Conservation (phyloP, 164 flowering plant genomes). For the Kingdonia uniflora region DNA sequence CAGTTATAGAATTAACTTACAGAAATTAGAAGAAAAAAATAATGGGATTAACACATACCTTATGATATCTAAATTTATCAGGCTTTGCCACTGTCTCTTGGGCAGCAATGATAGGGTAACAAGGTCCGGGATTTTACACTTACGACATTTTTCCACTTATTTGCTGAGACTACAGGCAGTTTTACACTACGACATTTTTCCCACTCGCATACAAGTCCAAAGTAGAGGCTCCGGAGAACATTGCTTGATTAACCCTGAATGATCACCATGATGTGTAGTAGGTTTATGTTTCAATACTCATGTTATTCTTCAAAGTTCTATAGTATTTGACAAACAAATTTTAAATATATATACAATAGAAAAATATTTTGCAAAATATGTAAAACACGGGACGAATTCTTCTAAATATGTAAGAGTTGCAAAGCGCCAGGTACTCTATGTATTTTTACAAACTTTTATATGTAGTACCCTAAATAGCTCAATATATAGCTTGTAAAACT, state of each 20-base stretch:
- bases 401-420: too few species aligned
- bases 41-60: conserved; percentile 28
- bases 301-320: too few species aligned
- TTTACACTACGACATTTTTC: conserved; percentile 53
- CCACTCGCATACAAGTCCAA: conserved; percentile 67
- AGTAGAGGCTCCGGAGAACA: conserved; percentile 72
- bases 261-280: background rate
- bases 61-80: conserved; percentile 83
- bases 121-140: conserved; percentile 62
- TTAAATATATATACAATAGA: too few species aligned
- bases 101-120: conserved; percentile 94
- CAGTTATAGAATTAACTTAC: background rate
- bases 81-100: conserved; percentile 94
- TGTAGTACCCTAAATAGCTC: too few species aligned
- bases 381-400: too few species aligned
- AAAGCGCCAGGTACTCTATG: too few species aligned
- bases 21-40: background rate
- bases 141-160: conserved; percentile 22
- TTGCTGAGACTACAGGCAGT: conserved; percentile 59
- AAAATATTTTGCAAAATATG: too few species aligned
- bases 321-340: too few species aligned
- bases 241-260: conserved; percentile 75
- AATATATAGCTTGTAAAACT: too few species aligned
- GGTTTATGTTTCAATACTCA: too few species aligned
- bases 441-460: too few species aligned